Percentiles rank a stretch among this genome's conserved stretches.
Evolutionary conservation across 331 rosid genomes (phyloP).

Genomic region (Acacia concinna): DNA sequence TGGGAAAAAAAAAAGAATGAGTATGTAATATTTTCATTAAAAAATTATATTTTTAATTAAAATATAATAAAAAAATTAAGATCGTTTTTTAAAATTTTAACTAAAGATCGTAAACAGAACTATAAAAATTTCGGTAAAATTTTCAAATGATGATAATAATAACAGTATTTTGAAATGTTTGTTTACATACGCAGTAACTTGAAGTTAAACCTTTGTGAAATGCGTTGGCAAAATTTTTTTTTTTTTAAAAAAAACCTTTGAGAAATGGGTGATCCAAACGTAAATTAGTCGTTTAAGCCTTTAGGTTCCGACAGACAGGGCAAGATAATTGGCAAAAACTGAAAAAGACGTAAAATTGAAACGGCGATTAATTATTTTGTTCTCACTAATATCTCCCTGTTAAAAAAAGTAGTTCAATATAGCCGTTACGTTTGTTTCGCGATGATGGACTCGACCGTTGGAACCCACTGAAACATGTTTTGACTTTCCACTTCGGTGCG

Average conservation of each 20-base stretch:
- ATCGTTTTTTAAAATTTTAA: neutral
- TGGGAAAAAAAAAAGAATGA: no score
- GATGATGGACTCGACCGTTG: conserved; percentile 81
- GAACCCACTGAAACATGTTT: conserved; percentile 42
- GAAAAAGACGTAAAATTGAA: neutral
- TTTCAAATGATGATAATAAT: no score
- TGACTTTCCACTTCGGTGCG: conserved; percentile 52
- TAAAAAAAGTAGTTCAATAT: conserved; percentile 12
- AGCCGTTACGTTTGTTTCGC: conserved; percentile 54
- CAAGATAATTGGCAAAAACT: neutral
- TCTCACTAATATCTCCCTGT: neutral
- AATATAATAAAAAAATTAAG: neutral
- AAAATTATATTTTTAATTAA: neutral
- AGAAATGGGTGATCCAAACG: neutral
- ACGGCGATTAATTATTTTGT: neutral
- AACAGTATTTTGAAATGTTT: neutral
- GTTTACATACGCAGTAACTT: neutral
- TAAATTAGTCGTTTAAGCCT: neutral
- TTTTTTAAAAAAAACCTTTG: no score
- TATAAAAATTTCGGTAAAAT: no score
- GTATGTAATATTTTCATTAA: neutral
- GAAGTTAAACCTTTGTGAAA: neutral
- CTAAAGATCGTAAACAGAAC: no score
- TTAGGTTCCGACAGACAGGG: neutral
- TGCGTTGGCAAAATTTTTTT: no score